phyloP scores from a whole-genome alignment of 768 basidiomycete species.

The Lactarius quietus region DNA sequence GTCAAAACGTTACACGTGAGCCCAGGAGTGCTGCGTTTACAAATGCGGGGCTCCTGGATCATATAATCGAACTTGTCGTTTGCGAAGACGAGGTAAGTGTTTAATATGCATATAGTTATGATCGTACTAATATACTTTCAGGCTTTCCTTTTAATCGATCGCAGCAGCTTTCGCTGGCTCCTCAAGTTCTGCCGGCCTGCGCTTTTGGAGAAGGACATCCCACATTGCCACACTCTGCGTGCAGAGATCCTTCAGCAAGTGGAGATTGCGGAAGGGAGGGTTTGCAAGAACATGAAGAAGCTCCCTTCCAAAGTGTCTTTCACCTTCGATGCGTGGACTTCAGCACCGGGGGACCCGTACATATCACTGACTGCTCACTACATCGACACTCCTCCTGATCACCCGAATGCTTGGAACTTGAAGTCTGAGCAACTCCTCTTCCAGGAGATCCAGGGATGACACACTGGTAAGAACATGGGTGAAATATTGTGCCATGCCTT shows the following conservation, averaged over 20 bases:
- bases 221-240: not conserved
- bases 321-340: not conserved
- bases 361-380: too few relatives aligned
- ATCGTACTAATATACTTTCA: too few relatives aligned
- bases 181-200: not conserved
- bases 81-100: not conserved
- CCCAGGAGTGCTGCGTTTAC: too few relatives aligned
- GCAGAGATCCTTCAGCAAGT: not conserved
- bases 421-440: too few relatives aligned
- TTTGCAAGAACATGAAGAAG: not conserved
- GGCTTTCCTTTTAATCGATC: too few relatives aligned
- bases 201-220: not conserved
- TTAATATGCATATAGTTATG: too few relatives aligned
- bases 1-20: too few relatives aligned
- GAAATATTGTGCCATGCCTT: too few relatives aligned
- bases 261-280: not conserved
- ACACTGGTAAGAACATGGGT: too few relatives aligned
- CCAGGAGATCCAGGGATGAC: too few relatives aligned
- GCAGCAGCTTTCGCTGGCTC: not conserved
- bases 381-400: too few relatives aligned
- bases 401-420: too few relatives aligned
- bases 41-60: not conserved
- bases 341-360: not conserved
- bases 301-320: not conserved
- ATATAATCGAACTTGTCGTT: not conserved